These are phyloP conservation scores for Verticillium longisporum DNA, from an alignment of 2,329 filamentous ascomycete genomes.

Conservation along the genomic window DNA sequence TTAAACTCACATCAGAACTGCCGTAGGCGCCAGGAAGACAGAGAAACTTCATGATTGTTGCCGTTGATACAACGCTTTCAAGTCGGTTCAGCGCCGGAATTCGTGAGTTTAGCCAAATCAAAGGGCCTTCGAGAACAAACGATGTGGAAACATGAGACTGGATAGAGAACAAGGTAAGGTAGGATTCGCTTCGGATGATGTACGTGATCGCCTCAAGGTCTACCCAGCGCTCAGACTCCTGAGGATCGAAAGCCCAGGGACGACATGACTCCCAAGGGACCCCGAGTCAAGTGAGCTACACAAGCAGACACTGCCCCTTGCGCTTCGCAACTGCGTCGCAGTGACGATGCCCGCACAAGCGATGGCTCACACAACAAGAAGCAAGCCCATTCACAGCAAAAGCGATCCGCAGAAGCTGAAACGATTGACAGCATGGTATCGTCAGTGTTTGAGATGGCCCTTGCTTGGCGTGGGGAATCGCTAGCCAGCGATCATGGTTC, in stretches of 20 bases:
- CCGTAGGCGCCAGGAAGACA: conserved; percentile 53
- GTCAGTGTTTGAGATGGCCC: background rate
- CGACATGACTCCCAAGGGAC: background rate
- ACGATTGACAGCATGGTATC: background rate
- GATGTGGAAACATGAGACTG: background rate
- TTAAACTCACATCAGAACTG: conserved; percentile 40
- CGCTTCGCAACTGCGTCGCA: background rate
- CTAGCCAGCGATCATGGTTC: background rate
- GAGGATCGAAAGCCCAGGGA: background rate
- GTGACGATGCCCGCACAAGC: background rate
- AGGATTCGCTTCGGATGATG: background rate
- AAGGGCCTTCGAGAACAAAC: background rate
- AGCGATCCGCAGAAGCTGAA: background rate
- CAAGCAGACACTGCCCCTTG: background rate
- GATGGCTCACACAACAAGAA: background rate
- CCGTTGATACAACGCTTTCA: background rate
- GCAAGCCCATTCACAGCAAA: background rate
- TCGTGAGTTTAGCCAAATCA: background rate
- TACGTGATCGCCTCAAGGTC: background rate
- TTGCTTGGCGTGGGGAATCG: background rate
- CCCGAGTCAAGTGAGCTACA: background rate
- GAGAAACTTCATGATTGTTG: conserved; percentile 44
- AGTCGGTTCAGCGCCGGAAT: background rate
- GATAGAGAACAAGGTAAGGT: background rate
- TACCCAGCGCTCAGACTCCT: background rate